Evolutionary conservation across 2,329 filamentous ascomycete genomes (phyloP), one percentile per base, ranked within the genome.

Genomic region (Penicillium oxalicum): DNA sequence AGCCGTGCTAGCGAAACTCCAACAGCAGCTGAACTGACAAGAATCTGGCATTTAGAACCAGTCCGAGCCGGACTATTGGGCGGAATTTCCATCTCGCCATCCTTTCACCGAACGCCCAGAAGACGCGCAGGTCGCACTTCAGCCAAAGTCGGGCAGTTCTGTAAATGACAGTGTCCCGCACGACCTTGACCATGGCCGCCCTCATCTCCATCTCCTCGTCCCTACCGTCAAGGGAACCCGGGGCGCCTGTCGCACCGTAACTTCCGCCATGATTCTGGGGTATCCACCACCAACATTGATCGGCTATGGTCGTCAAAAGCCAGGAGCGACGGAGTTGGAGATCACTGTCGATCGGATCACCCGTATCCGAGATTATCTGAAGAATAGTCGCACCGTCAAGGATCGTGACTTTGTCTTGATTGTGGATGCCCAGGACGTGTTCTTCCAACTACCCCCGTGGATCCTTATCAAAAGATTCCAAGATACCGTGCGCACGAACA

Each of bases 391-490:
- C 33, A 61, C 72, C n/a, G 71, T 79, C 13, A 68, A 72, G 25
- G 73, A 82, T 48, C 71, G 80, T 18, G 84, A 87, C 61, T 65
- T 88, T 27, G 75, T 85, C 6, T 66, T 86, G 49, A 72, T 86
- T 40, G 74, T 83, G 5, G 83, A 87, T 61, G 81, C 78, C 1
- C 77, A 80, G 61, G 81, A 86, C 50, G 73, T 81, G 1, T 81
- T 82, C 69, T 80, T 86, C 50, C 84, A 87, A 62, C 70, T 87
- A 2, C 81, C 82, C 0, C 77, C 80, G 2, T 77, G 83, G 37
- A 72, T 86, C 18, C 68, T 87, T 54, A 75, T 87, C 26, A 69
- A 77, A 54, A 76, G 83, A 38, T 87, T 86, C 63, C 78, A 82
- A 54, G 68, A 72, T 11, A 67, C 81, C 12, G 62, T 78, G 13